Percentiles rank a stretch among this genome's conserved stretches.
Conservation (phyloP, 2,329 filamentous ascomycete genomes). For the Alternaria consortialis region DNA sequence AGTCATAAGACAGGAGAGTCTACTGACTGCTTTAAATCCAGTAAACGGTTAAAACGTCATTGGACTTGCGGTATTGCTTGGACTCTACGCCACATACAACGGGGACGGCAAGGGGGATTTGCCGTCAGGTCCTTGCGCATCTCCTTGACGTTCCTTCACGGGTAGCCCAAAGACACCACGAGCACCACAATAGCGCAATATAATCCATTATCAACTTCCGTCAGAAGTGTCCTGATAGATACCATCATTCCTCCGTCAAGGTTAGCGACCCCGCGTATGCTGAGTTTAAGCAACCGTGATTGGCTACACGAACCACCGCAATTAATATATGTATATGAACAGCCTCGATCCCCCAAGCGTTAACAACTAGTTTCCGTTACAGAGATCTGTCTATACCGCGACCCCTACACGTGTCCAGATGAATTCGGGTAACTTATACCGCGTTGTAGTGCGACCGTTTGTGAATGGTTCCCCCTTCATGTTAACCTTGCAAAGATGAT, state of each 20-base stretch:
- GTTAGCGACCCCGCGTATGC: conserved; percentile 6
- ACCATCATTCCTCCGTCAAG: conserved; percentile 15
- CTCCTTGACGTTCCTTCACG: too few relatives aligned
- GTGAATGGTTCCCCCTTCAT: conserved; percentile 12
- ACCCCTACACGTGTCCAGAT: conserved; percentile 48
- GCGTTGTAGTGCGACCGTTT: conserved; percentile 19
- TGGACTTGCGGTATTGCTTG: too few relatives aligned
- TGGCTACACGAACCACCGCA: conserved; percentile 33
- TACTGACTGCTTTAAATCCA: too few relatives aligned
- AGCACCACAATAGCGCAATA: neutral
- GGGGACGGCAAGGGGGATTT: too few relatives aligned
- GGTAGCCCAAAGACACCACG: neutral
- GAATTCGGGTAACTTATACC: conserved; percentile 32
- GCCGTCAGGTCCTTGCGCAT: too few relatives aligned
- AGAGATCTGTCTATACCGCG: conserved; percentile 37
- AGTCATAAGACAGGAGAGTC: too few relatives aligned
- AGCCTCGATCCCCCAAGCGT: conserved; percentile 43
- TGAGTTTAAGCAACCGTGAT: conserved; percentile 23
- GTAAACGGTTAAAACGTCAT: too few relatives aligned
- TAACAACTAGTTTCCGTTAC: conserved; percentile 27
- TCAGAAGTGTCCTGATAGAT: neutral
- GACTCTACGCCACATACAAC: too few relatives aligned
- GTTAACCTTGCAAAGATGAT: conserved; percentile 30
- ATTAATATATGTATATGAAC: conserved; percentile 52
- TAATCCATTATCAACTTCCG: neutral